Base-by-base conservation (phyloP, 2,329 filamentous ascomycete genomes). In the Botrytis byssoidea region DNA sequence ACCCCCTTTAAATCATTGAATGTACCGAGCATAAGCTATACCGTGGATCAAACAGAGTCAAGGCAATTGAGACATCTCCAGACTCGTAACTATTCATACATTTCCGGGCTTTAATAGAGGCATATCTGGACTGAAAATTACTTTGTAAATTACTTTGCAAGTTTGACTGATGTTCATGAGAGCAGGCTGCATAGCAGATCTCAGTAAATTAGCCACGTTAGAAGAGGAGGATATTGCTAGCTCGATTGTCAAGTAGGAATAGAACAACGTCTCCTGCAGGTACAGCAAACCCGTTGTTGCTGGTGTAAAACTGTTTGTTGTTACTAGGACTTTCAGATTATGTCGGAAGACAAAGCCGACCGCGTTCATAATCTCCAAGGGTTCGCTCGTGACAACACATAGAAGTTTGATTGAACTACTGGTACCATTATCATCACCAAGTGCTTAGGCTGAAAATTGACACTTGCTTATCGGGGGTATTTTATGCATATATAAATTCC, bases 261-360 rank as follows among this genome's bases (percentile, higher is more conserved):
- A 40, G 32, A 55, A 67, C 51, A 40, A 12, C 65, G 37, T 51
- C 46, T 55, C 46, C n/a, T 67, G 65, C 35, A 55, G 46, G 65
- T 67, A 67, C 65, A 55, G 65, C 6, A 55, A 55, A 55, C 46
- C 37, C 46, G n/a, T 67, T 37, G 25, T 40, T 67, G 32, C 46
- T 55, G 37, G 46, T n/a, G 65, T 22, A 55, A n/a, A 51, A 40
- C 2, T 14, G 20, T 32, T 35, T 20, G 6, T 5, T 29, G 25
- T 44, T 64, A 9, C 61, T 42, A 64, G 25, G 40, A 46, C 44
- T 65, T 44, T 12, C 40, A 46, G 40, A 46, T 65, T 25, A 14
- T 64, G n/a, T n/a, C 40, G 40, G 40, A 65, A 46, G 18, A 22
- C 40, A 46, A 46, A 57, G 48, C 29, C 46, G 55, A 68, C 16